Evolutionary conservation across 441 rosid genomes (phyloP).

Genomic region (Syzygium syzygioides): DNA sequence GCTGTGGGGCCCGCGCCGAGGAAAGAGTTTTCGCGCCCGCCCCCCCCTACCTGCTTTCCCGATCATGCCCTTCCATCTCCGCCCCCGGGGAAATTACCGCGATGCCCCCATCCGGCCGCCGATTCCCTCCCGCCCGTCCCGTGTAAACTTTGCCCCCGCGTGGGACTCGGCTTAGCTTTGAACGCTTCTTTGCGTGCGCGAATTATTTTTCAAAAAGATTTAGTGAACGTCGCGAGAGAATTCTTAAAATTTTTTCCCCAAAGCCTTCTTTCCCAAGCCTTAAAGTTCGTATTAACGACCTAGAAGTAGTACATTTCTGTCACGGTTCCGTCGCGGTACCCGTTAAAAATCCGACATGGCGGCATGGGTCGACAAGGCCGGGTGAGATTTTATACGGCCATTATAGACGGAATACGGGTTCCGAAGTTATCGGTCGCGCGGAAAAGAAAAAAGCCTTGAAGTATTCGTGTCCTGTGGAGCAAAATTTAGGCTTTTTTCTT

Average conservation of each 20-base stretch:
- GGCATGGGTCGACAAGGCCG: no score
- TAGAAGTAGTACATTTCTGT: not conserved
- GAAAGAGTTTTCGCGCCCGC: not conserved
- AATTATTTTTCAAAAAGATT: not conserved
- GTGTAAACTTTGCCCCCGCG: not conserved
- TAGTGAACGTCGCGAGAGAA: not conserved
- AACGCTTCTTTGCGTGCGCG: not conserved
- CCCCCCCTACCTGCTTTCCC: not conserved
- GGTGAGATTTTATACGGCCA: not conserved
- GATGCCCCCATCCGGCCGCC: not conserved
- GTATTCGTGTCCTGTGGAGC: rapidly evolving
- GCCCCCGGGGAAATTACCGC: not conserved
- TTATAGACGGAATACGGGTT: not conserved
- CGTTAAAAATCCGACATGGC: not conserved
- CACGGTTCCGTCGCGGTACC: not conserved
- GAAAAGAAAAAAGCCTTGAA: not conserved
- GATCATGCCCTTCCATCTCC: not conserved
- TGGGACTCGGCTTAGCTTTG: not conserved
- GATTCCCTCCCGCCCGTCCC: not conserved
- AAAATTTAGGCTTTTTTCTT: no score
- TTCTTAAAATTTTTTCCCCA: no score
- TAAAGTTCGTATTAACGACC: not conserved
- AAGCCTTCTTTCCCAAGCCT: not conserved
- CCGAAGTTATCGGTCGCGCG: not conserved
- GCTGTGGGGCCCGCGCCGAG: not conserved